Evolutionary conservation across 371 early-diverging fungal genomes (phyloP).

Genomic region (Nematocida ausubeli): DNA sequence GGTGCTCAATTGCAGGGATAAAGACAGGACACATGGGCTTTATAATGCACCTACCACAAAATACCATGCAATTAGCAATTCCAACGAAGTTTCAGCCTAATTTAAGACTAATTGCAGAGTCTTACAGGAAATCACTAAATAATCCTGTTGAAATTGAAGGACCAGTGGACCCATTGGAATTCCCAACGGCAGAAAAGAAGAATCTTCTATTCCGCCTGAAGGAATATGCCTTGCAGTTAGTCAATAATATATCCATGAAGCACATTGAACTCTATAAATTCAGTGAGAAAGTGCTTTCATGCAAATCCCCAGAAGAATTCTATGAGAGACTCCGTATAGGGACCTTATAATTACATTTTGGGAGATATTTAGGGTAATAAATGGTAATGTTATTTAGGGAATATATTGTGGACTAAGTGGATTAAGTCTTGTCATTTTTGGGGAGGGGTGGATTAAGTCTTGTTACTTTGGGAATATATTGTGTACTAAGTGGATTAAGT

Average conservation of each 20-base stretch:
- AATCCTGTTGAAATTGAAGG: background rate
- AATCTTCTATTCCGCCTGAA: background rate
- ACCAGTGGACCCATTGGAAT: slow-evolving; percentile 2
- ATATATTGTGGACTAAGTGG: no score
- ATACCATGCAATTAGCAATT: background rate
- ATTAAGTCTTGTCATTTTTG: no score
- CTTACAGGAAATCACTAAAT: background rate
- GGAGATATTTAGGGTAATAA: no score
- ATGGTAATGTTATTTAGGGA: no score
- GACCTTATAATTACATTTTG: no score
- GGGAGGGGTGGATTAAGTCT: no score
- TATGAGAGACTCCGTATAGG: background rate
- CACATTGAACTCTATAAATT: background rate
- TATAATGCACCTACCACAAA: background rate
- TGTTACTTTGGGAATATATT: no score
- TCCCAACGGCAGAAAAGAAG: background rate
- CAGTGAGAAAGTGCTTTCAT: background rate
- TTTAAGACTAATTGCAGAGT: background rate
- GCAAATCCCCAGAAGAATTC: slow-evolving; percentile 1
- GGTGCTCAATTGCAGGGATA: slow-evolving; percentile 10
- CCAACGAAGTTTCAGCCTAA: background rate
- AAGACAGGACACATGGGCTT: background rate
- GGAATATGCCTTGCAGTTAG: background rate
- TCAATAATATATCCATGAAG: background rate
- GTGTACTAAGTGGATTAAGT: no score